Evolutionary conservation across 768 basidiomycete species (phyloP).

Genomic region (Rhizopogon roseolus): DNA sequence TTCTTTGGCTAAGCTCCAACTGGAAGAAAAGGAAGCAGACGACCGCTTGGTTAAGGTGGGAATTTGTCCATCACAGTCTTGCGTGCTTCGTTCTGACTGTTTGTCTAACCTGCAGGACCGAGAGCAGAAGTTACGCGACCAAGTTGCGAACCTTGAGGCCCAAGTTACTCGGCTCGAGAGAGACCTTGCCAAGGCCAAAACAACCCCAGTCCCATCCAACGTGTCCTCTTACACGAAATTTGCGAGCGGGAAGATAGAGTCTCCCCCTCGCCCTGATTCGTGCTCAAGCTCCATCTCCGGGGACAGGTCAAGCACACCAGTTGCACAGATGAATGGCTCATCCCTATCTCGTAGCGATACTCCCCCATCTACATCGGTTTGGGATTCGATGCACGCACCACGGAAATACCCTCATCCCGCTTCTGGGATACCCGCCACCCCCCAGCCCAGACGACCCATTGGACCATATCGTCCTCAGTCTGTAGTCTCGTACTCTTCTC

Average conservation of each 20-base stretch:
- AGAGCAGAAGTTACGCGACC: conserved; percentile 63
- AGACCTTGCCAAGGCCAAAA: conserved; percentile 49
- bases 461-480: conserved; percentile 5
- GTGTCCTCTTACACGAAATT: conserved; percentile 38
- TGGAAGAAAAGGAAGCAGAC: conserved; percentile 73
- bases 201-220: conserved; percentile 21
- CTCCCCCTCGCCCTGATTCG: conserved; percentile 66
- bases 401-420: conserved; percentile 14
- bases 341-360: conserved; percentile 34
- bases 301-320: conserved; percentile 49
- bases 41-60: conserved; percentile 63
- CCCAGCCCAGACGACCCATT: conserved; percentile 7
- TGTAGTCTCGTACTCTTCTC: not conserved
- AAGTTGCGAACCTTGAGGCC: conserved; percentile 56
- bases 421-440: conserved; percentile 7
- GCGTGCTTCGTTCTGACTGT: conserved; percentile 3
- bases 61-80: not conserved
- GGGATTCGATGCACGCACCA: conserved; percentile 69
- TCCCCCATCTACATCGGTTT: conserved; percentile 50
- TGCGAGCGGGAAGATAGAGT: conserved; percentile 25
- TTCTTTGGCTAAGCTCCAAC: conserved; percentile 59
- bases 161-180: conserved; percentile 53
- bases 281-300: conserved; percentile 57
- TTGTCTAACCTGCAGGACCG: conserved; percentile 47
- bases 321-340: conserved; percentile 31